Evolutionary conservation across 257 asterid genomes (phyloP), one percentile per base, ranked within the genome.

Genomic region (Forsythia viridissima): DNA sequence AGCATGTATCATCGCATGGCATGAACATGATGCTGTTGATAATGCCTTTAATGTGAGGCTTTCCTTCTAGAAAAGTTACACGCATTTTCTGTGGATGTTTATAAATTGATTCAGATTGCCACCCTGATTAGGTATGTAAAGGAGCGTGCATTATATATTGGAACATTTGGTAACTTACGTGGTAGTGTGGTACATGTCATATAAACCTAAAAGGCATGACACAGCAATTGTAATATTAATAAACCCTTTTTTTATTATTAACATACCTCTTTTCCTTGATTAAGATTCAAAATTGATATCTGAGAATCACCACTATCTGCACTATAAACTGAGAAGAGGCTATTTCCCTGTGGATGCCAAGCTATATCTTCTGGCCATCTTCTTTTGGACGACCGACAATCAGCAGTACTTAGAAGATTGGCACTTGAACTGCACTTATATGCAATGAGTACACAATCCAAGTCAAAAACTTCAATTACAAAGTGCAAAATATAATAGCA

Each of bases 331-430:
- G 94, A 88, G 82, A 93, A 87, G 18, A 96, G 80, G 77, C 87
- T 85, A 74, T 87, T 82, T 57, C 98, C 99, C 71, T 82, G 82
- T 10, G 99, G 98, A 90, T 96, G 97, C 99, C 99, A 96, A 80
- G 96, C 97, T 57, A 96, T 81, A 77, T 93, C 99, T 89, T 96
- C 98, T 36, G 99, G 95, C 99, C 99, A 96, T 85, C 94, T 91
- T 88, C 97, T 88, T 42, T 93, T 90, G 77, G 76, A 87, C 3
- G 98, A 91, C 76, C 73, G 84, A 86, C 97, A 93, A 77, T 89
- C 92, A 63, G 92, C 83, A 80, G 89, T 76, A 82, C 92, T 92
- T 75, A 92, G 78, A 75, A 87, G 89, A 81, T 68, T 83, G 82
- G 93, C 98, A 85, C 83, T 76, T 71, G 94, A 87, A 81, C 99